phyloP scores from a whole-genome alignment of 768 basidiomycete species.

The Lentinula lateritia region DNA sequence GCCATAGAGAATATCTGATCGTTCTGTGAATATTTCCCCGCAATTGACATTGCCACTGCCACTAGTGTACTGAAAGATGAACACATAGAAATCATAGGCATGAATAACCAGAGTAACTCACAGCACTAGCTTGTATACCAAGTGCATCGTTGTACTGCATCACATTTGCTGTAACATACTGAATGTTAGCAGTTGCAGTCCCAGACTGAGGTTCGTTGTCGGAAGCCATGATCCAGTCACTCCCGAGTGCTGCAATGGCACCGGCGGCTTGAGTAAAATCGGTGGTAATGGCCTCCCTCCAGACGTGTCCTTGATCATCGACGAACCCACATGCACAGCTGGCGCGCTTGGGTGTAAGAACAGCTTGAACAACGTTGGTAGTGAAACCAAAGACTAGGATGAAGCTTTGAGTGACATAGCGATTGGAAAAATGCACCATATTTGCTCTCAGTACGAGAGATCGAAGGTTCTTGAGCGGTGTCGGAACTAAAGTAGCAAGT shows the following conservation, averaged over 20 bases:
- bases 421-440: background rate
- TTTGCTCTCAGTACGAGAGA: too few species aligned
- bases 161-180: conserved; percentile 11
- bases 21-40: conserved; percentile 14
- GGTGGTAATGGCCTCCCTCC: conserved; percentile 11
- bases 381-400: background rate
- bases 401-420: background rate
- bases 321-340: conserved; percentile 13
- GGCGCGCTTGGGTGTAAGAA: background rate
- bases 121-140: conserved; percentile 13
- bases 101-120: background rate
- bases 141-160: conserved; percentile 10
- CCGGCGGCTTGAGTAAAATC: conserved; percentile 12
- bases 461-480: too few species aligned
- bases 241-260: conserved; percentile 11
- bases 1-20: conserved; percentile 11
- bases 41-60: conserved; percentile 8
- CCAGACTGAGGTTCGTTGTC: conserved; percentile 10
- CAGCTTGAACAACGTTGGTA: background rate
- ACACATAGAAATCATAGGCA: background rate
- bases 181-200: conserved; percentile 9
- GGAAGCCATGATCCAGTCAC: conserved; percentile 11
- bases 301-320: conserved; percentile 12
- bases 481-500: too few species aligned
- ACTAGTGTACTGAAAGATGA: background rate